phyloP scores from a whole-genome alignment of 176 grass and related monocot species.

The Guadua angustifolia region DNA sequence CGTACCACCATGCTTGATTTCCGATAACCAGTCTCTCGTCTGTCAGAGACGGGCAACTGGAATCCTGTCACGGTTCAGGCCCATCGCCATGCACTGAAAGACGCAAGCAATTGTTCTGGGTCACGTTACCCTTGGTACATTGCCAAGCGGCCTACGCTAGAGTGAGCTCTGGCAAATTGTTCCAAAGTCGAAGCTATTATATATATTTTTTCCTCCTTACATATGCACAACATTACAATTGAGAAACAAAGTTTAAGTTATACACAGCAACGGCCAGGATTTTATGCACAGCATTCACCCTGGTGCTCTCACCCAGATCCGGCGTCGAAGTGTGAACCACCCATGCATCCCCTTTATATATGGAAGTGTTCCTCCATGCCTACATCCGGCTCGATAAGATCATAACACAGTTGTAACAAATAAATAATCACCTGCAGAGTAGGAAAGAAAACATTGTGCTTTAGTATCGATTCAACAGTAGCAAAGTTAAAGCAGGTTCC shows the following conservation, averaged over 20 bases:
- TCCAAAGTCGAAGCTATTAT: not conserved
- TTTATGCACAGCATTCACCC: not conserved
- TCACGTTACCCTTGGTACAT: not conserved
- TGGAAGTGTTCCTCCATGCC: too few relatives aligned
- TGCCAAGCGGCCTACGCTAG: not conserved
- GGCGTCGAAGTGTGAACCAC: not conserved
- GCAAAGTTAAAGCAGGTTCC: not conserved
- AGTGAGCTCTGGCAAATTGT: not conserved
- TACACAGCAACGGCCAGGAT: not conserved
- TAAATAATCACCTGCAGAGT: constrained; percentile 12
- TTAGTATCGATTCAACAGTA: not conserved
- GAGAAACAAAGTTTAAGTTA: not conserved
- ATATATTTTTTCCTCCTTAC: not conserved
- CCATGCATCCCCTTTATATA: not conserved
- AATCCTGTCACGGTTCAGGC: too few relatives aligned
- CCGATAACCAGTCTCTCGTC: too few relatives aligned
- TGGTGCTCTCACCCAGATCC: not conserved
- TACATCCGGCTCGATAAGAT: too few relatives aligned
- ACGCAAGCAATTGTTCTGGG: not conserved
- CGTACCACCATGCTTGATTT: too few relatives aligned
- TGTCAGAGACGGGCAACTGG: too few relatives aligned
- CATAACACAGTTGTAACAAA: too few relatives aligned
- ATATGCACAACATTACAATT: not conserved
- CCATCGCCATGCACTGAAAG: too few relatives aligned
- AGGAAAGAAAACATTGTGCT: not conserved